Base-by-base conservation (phyloP, 257 asterid genomes). In the Nicotiana attenuata region DNA sequence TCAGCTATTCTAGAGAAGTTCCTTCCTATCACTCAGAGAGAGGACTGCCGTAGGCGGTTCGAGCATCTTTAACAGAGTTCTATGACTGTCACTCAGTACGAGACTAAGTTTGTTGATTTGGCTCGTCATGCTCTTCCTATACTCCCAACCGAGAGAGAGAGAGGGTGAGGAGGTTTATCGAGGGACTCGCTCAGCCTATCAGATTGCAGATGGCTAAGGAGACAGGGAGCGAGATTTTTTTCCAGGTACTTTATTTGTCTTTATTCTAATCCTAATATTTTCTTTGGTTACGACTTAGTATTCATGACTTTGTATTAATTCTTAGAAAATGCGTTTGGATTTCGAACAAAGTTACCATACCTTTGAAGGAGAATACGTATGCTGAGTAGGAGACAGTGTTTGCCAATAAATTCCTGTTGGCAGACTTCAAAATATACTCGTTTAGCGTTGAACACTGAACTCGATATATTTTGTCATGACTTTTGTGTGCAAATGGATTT, bases 191-290 rank as follows among this genome's bases (percentile, higher is more conserved):
- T n/a, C n/a, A n/a, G n/a, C n/a, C n/a, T n/a, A n/a, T n/a, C n/a
- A n/a, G n/a, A n/a, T n/a, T n/a, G n/a, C n/a, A n/a, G n/a, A n/a
- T n/a, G n/a, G n/a, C n/a, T n/a, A n/a, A n/a, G n/a, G n/a, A n/a
- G n/a, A n/a, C n/a, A n/a, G n/a, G n/a, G n/a, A n/a, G n/a, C n/a
- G n/a, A n/a, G n/a, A n/a, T n/a, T n/a, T n/a, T n/a, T n/a, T n/a
- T n/a, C n/a, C n/a, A n/a, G 97, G 99, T 96, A 93, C 52, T 81
- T 19, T 47, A 29, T 16, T 47, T 47, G 13, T 60, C 45, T 1
- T 50, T 75, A 16, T 50, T 52, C 45, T 38, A 41, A 8, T 75
- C 41, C 63, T 75, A 50, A 20, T 71, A 47, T 15, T n/a, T 71
- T 71, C 14, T 71, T n/a, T 13, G 59, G 19, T 5, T 13, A 41